phyloP scores from a whole-genome alignment of 495 filamentous ascomycete species.

The Tuber umbilicatum region DNA sequence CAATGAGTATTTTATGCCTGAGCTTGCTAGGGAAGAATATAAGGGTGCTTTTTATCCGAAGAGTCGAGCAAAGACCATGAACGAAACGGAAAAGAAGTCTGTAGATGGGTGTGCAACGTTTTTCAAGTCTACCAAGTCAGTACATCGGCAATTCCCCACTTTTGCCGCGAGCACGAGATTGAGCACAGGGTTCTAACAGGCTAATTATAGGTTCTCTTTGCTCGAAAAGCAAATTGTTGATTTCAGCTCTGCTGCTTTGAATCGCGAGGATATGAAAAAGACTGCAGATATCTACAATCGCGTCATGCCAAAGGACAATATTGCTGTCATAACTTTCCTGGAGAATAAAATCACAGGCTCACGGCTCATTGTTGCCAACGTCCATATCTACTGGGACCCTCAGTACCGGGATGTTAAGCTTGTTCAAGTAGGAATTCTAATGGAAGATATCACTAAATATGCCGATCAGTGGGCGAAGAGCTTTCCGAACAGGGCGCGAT shows the following conservation, averaged over 20 bases:
- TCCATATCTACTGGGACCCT: conserved; percentile 91
- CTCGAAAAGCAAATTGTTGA: conserved; percentile 90
- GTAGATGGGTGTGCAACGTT: conserved; percentile 97
- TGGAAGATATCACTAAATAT: conserved; percentile 78
- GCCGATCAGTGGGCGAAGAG: conserved; percentile 80
- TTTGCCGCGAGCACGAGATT: background rate
- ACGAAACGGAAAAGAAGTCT: conserved; percentile 70
- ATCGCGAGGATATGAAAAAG: conserved; percentile 87
- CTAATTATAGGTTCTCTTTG: conserved; percentile 56
- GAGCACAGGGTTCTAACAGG: background rate
- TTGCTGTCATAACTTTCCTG: conserved; percentile 80
- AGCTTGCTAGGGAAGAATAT: conserved; percentile 77
- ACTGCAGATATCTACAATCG: conserved; percentile 95
- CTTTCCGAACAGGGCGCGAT: conserved; percentile 51
- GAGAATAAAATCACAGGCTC: conserved; percentile 83
- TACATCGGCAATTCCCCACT: conserved; percentile 16
- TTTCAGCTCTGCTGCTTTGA: conserved; percentile 84
- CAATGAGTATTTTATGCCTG: conserved; percentile 76
- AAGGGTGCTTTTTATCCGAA: conserved; percentile 88
- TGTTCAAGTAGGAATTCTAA: conserved; percentile 85
- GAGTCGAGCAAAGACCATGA: conserved; percentile 80
- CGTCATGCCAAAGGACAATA: conserved; percentile 95
- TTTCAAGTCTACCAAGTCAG: conserved; percentile 73
- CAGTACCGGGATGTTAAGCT: conserved; percentile 86
- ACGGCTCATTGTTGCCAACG: conserved; percentile 83